Percentiles rank a stretch among this genome's conserved stretches.
Evolutionary conservation across 2,329 filamentous ascomycete species (phyloP).

Genomic region (Xenoacremonium recifei): DNA sequence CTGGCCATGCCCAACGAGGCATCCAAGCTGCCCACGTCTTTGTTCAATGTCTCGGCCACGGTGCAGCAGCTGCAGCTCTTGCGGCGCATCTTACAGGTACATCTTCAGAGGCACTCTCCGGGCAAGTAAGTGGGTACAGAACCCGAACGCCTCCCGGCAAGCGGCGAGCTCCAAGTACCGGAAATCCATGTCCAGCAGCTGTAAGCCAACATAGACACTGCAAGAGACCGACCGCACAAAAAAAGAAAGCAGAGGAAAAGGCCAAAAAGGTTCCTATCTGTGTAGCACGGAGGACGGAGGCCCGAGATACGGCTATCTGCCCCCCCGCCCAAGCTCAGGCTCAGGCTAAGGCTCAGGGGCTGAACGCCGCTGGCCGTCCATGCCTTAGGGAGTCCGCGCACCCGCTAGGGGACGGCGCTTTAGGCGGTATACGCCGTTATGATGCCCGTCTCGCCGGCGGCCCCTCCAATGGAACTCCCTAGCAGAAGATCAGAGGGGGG

Average conservation of each 20-base stretch:
- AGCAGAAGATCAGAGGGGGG: too few relatives aligned
- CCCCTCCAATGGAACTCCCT: slow-evolving; percentile 13
- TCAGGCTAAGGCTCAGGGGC: slow-evolving; percentile 9
- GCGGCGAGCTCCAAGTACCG: slow-evolving; percentile 8
- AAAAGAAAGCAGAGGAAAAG: too few relatives aligned
- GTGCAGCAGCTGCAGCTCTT: too few relatives aligned
- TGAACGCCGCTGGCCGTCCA: slow-evolving; percentile 1
- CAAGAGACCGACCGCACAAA: background rate
- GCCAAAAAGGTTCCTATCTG: background rate
- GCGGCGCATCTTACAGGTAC: background rate
- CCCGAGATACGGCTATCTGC: background rate
- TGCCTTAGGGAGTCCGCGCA: too few relatives aligned
- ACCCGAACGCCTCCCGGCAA: slow-evolving; percentile 1
- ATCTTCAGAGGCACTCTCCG: too few relatives aligned
- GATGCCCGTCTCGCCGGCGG: slow-evolving; percentile 9
- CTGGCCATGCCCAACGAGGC: too few relatives aligned
- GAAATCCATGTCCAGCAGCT: slow-evolving; percentile 8
- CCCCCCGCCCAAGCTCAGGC: background rate
- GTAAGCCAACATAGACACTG: background rate
- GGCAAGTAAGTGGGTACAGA: slow-evolving; percentile 8
- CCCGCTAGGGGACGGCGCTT: slow-evolving; percentile 6
- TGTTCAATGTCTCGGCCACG: too few relatives aligned
- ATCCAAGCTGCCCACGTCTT: too few relatives aligned
- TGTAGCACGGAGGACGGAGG: background rate
- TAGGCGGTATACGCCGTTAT: slow-evolving; percentile 4